Evolutionary conservation across 2,329 filamentous ascomycete genomes (phyloP), one percentile per base, ranked within the genome.

Genomic region (Hypoxylon sp.): DNA sequence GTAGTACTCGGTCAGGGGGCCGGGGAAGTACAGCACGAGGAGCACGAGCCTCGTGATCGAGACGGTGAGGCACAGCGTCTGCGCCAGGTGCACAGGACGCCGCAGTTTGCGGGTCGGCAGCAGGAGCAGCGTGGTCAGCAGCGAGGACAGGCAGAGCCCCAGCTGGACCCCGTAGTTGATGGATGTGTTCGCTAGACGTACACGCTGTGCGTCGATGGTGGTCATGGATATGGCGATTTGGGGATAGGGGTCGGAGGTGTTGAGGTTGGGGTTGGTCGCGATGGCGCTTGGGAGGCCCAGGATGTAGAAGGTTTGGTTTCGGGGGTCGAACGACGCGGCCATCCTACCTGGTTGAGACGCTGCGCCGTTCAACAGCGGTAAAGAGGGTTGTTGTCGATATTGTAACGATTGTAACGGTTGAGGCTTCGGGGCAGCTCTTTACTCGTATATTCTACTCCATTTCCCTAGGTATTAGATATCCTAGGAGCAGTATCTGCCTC

Each of bases 121-220:
- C 78, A 94, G 85, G 64, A 91, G 75, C 10, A 93, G 80, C 2
- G 94, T 81, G 31, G 92, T 83, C 47, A 91, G 72, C 17, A 94
- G 82, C 74, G 93, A 87, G 67, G 91, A 80, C 63, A 90, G 70
- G 51, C 87, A 88, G 24, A 91, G 88, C 31, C 93, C 93, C 56
- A 94, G 84, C 77, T 95, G 92, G 17, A 86, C 81, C 57, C 87
- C 90, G 76, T 91, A 93, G 79, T 89, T 91, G 82, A 92, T 88
- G 76, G 76, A 77, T 27, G 80, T 77, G 73, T 77, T 80, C 69
- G 72, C 73, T 1, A 75, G 69, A 2, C 70, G 71, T 15, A 74
- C 60, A 10, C 75, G 71, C 51, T 73, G 73, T 3, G 67, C 67
- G 46, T 76, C 70, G 63, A 75, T 74, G 17, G 50, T 37, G 6